Base-by-base conservation (phyloP, 192 early-diverging fungal genomes). In the Backusella macrospora region DNA sequence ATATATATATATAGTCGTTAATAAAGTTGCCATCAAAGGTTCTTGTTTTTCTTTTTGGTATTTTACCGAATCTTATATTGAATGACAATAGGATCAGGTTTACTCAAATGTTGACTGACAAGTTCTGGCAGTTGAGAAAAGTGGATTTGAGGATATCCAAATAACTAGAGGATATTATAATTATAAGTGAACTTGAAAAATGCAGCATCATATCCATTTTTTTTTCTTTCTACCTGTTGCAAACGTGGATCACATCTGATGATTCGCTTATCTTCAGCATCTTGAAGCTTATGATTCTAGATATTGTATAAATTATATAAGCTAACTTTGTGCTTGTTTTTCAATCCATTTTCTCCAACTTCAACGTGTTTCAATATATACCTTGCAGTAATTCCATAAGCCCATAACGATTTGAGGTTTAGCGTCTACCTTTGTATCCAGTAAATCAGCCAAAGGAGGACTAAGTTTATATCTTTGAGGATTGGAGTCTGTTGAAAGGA, bases 341-440 rank as follows among this genome's bases (percentile, higher is more conserved):
- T 34, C 29, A 34, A 34, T 2, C 29, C 0, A 34, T 34, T 34
- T 1, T 34, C 29, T 34, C 29, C 29, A 34, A 34, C 29, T 34
- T 34, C 0, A 74, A 3, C 23, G 43, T 26, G 23, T n/a, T 13
- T 15, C 18, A 8, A 12, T 13, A 14, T 34, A 49, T 82, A 93
- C 90, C 84, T 96, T 97, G 76, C 98, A 91, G 73, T 99, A 99
- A 79, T 99, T 94, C 96, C 96, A 98, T 65, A 99, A 76, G 39
- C 89, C 91, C 87, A 92, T 90, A 66, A 98, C 92, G 52, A 96
- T 90, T 44, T 89, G 88, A 10, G 87, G 77, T 42, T 87, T 79
- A 0, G 93, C 92, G 76, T 93, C 92, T 18, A 89, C 84, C 62
- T 92, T 88, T 21, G 97, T 84, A 45, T 91, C 90, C 63, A 99